Conservation (phyloP, 1,284 basidiomycete genomes). For the Boletus smithii region DNA sequence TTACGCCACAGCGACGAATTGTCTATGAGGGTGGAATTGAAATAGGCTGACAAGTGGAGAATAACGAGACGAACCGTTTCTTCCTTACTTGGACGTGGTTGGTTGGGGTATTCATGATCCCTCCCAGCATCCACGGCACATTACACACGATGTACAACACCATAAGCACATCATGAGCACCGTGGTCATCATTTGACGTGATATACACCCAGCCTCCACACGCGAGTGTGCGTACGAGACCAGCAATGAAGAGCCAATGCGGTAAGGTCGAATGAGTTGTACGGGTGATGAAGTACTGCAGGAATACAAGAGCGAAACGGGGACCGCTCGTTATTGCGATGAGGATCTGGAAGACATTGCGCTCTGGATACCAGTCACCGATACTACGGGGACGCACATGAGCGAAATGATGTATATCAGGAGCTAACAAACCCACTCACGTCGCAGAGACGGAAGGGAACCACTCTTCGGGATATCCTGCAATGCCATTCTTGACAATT, state of each 20-base stretch:
- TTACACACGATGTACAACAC: constrained; percentile 79
- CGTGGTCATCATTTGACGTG: constrained; percentile 78
- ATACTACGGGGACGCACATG: constrained; percentile 47
- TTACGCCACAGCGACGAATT: constrained; percentile 49
- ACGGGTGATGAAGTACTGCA: constrained; percentile 68
- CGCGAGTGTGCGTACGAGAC: constrained; percentile 73
- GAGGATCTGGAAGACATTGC: constrained; percentile 86
- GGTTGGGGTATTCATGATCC: constrained; percentile 54
- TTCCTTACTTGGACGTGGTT: constrained; percentile 39
- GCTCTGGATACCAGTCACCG: constrained; percentile 89
- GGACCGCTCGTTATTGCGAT: constrained; percentile 87
- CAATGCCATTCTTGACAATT: constrained; percentile 86
- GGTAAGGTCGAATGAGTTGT: constrained; percentile 46
- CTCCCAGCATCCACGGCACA: constrained; percentile 85
- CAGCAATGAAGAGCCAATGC: constrained; percentile 56
- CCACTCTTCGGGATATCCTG: constrained; percentile 87
- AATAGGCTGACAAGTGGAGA: background rate
- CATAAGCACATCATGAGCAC: constrained; percentile 88
- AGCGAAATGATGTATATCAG: background rate
- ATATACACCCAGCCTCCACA: constrained; percentile 95
- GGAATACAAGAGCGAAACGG: constrained; percentile 71
- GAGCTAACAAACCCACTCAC: constrained; percentile 43
- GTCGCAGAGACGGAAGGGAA: constrained; percentile 92
- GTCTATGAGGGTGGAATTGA: constrained; percentile 37
- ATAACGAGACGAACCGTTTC: constrained; percentile 46